phyloP scores from a whole-genome alignment of 2,329 filamentous ascomycete genomes.

The Blumeriella jaapii region DNA sequence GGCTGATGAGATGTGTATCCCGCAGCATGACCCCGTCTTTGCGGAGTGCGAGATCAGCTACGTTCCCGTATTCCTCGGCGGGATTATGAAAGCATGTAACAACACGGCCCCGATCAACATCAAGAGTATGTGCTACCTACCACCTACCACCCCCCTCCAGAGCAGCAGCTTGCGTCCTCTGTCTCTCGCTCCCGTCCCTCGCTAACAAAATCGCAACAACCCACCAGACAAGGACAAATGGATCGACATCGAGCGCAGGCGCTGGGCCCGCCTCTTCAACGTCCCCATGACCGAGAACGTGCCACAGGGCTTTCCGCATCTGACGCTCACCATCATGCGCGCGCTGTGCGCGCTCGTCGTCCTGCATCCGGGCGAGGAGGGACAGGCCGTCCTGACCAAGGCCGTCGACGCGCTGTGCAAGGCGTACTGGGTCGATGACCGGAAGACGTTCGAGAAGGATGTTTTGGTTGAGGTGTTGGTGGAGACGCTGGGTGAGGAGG shows the following conservation, averaged over 20 bases:
- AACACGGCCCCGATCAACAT: slow-evolving; percentile 43
- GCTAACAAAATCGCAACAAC: background rate
- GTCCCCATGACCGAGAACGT: slow-evolving; percentile 36
- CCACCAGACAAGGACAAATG: slow-evolving; percentile 45
- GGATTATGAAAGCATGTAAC: slow-evolving; percentile 43
- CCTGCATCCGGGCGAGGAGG: slow-evolving; percentile 12
- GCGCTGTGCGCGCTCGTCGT: slow-evolving; percentile 36
- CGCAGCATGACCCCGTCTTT: slow-evolving; percentile 44
- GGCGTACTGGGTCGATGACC: slow-evolving; percentile 19
- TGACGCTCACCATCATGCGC: slow-evolving; percentile 40
- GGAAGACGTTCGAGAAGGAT: slow-evolving; percentile 16
- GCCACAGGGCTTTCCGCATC: slow-evolving; percentile 41
- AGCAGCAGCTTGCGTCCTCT: background rate
- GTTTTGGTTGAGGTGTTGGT: slow-evolving; percentile 29
- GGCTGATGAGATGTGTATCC: too few species aligned
- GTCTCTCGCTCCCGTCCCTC: background rate
- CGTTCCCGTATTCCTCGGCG: slow-evolving; percentile 47
- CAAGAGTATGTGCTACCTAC: slow-evolving; percentile 34
- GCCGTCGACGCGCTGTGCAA: slow-evolving; percentile 18
- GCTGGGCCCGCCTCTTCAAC: slow-evolving; percentile 41
- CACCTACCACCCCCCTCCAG: background rate
- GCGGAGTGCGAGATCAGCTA: slow-evolving; percentile 41
- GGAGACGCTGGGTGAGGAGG: slow-evolving; percentile 33
- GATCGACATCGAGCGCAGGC: slow-evolving; percentile 40
- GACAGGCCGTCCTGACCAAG: slow-evolving; percentile 11